Conservation (phyloP, 2,329 filamentous ascomycete genomes). For the Chalara sp. region DNA sequence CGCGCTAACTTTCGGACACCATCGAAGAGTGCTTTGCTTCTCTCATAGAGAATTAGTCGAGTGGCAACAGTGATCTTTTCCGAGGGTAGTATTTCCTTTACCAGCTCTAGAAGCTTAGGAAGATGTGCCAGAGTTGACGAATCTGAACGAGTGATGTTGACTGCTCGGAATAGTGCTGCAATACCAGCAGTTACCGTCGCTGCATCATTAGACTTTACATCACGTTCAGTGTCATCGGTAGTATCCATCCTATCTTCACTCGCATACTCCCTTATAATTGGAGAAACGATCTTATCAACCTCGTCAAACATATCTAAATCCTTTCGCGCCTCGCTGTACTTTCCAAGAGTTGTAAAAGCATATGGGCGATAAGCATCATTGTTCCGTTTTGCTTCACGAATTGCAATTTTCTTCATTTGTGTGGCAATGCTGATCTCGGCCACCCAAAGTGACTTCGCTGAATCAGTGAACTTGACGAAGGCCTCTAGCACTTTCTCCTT, state of each 20-base stretch:
- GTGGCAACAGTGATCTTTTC: slow-evolving; percentile 23
- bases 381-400: slow-evolving; percentile 86
- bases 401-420: slow-evolving; percentile 70
- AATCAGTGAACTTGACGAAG: slow-evolving; percentile 70
- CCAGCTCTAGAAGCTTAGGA: slow-evolving; percentile 17
- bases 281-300: slow-evolving; percentile 55
- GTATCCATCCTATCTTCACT: slow-evolving; percentile 61
- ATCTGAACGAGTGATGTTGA: slow-evolving; percentile 21
- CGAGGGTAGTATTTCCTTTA: slow-evolving; percentile 18
- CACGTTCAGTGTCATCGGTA: slow-evolving; percentile 19
- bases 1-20: slow-evolving; percentile 20
- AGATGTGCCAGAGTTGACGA: slow-evolving; percentile 20
- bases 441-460: slow-evolving; percentile 52
- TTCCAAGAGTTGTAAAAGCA: slow-evolving; percentile 65
- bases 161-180: slow-evolving; percentile 23
- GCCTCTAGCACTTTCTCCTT: slow-evolving; percentile 81
- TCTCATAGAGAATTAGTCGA: slow-evolving; percentile 23
- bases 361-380: slow-evolving; percentile 78
- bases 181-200: slow-evolving; percentile 24
- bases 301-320: slow-evolving; percentile 66
- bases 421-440: slow-evolving; percentile 45
- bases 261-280: slow-evolving; percentile 51
- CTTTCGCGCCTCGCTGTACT: slow-evolving; percentile 59
- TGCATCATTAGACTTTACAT: slow-evolving; percentile 19
- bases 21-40: slow-evolving; percentile 23